These are phyloP conservation scores for Salisapilia sapeloensis DNA, from an alignment of 352 stramenopile species.

Conservation along the genomic window DNA sequence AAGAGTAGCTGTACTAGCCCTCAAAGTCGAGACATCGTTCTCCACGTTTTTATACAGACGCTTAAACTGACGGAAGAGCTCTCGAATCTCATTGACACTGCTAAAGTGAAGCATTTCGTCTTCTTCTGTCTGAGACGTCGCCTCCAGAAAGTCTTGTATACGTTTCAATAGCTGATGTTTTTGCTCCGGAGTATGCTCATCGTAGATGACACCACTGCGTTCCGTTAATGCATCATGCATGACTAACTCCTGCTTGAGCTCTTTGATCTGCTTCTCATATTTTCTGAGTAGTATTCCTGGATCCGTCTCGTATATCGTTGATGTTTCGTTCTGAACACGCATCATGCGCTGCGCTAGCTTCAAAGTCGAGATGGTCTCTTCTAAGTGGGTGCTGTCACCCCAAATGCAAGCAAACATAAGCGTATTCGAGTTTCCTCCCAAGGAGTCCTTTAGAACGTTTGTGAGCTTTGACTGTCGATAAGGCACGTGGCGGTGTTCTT, in stretches of 20 bases:
- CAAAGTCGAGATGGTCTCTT: constrained; percentile 89
- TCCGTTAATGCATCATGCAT: constrained; percentile 90
- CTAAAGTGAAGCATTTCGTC: constrained; percentile 53
- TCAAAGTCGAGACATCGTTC: constrained; percentile 5
- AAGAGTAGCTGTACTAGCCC: constrained; percentile 7
- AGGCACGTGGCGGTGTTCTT: constrained; percentile 70
- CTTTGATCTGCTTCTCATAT: constrained; percentile 84
- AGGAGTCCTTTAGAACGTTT: constrained; percentile 83
- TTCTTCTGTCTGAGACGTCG: constrained; percentile 48
- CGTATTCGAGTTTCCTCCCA: constrained; percentile 92
- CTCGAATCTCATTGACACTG: constrained; percentile 82
- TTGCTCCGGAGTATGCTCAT: constrained; percentile 85
- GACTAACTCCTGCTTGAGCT: constrained; percentile 86
- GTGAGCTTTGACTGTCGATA: constrained; percentile 94
- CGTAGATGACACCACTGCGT: constrained; percentile 63
- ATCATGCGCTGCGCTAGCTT: constrained; percentile 89
- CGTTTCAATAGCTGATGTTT: constrained; percentile 64
- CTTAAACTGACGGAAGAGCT: constrained; percentile 88
- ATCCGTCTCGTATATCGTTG: constrained; percentile 77
- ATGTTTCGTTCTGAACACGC: constrained; percentile 83
- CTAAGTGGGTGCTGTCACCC: constrained; percentile 82
- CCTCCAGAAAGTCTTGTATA: constrained; percentile 60
- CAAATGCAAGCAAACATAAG: constrained; percentile 91
- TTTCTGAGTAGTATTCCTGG: constrained; percentile 71
- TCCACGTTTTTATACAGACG: constrained; percentile 50